Conservation (phyloP, 2,329 filamentous ascomycete genomes). For the Botryotinia calthae region DNA sequence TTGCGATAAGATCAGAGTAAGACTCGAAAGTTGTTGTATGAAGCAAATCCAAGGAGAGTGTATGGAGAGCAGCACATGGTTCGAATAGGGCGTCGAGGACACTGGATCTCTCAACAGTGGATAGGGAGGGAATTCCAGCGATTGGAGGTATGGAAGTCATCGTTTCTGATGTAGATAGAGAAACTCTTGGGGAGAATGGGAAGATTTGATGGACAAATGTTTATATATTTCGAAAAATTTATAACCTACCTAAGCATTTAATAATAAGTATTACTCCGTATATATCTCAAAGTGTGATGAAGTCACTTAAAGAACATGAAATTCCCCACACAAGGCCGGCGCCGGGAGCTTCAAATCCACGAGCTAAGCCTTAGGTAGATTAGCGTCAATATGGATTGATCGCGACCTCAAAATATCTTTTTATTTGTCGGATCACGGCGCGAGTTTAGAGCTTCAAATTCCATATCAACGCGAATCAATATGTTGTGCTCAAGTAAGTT, state of each 20-base stretch:
- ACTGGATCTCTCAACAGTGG: conserved; percentile 52
- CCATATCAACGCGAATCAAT: conserved; percentile 39
- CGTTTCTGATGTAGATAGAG: background rate
- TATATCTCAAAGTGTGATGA: background rate
- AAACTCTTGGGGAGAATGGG: background rate
- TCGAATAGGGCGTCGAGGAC: conserved; percentile 82
- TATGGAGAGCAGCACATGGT: conserved; percentile 71
- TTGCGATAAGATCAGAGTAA: conserved; percentile 68
- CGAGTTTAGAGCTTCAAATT: conserved; percentile 26
- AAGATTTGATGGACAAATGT: background rate
- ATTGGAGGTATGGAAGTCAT: conserved; percentile 53
- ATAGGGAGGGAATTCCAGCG: conserved; percentile 52
- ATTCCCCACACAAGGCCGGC: conserved; percentile 14
- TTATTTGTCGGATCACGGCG: conserved; percentile 26
- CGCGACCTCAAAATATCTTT: conserved; percentile 23
- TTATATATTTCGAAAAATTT: background rate
- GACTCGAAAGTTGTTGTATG: conserved; percentile 57
- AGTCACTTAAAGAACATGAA: conserved; percentile 2
- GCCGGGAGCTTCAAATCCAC: conserved; percentile 4
- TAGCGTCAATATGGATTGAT: conserved; percentile 3
- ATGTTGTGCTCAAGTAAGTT: conserved; percentile 67
- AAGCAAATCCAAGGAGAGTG: conserved; percentile 67
- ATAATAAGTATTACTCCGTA: background rate
- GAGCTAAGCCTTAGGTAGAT: conserved; percentile 5
- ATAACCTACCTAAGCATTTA: background rate